A percentile compares a stretch with the other conserved stretches of the same genome.
phyloP scores from a whole-genome alignment of 495 filamentous ascomycete genomes.

The Elaphomyces granulatus region DNA sequence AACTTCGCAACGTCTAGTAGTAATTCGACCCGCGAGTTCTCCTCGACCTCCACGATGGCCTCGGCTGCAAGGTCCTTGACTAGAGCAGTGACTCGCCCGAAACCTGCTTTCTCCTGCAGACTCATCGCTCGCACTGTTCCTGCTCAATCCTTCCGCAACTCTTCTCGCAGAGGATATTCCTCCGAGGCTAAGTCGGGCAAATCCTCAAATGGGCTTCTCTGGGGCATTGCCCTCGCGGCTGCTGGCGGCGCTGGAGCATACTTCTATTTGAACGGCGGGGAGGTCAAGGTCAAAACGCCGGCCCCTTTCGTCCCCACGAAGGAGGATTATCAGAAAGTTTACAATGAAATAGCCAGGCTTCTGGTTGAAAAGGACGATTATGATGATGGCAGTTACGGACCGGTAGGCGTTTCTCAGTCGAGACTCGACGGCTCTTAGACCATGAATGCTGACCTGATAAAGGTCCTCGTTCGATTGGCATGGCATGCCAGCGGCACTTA shows the following conservation, averaged over 20 bases:
- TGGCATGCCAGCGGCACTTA: constrained; percentile 86
- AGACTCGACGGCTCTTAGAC: neutral
- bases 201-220: constrained; percentile 33
- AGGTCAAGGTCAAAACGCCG: constrained; percentile 18
- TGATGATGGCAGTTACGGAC: constrained; percentile 92
- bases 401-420: constrained; percentile 37
- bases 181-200: constrained; percentile 45
- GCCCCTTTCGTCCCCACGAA: constrained; percentile 51
- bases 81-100: constrained; percentile 37
- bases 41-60: constrained; percentile 32
- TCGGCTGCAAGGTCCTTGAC: constrained; percentile 38
- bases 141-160: constrained; percentile 47
- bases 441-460: constrained; percentile 2
- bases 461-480: constrained; percentile 63
- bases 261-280: constrained; percentile 47
- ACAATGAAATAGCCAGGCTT: constrained; percentile 66
- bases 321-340: constrained; percentile 92
- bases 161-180: constrained; percentile 61
- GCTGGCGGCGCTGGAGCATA: constrained; percentile 56
- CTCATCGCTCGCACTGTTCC: constrained; percentile 39
- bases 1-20: too few relatives aligned
- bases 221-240: constrained; percentile 41
- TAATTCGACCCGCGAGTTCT: too few relatives aligned
- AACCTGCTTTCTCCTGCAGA: constrained; percentile 29
- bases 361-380: constrained; percentile 87